Percentiles rank a stretch among this genome's conserved stretches.
Evolutionary conservation across 176 grass and related monocot genomes (phyloP).

Genomic region (Cenchrus americanus): DNA sequence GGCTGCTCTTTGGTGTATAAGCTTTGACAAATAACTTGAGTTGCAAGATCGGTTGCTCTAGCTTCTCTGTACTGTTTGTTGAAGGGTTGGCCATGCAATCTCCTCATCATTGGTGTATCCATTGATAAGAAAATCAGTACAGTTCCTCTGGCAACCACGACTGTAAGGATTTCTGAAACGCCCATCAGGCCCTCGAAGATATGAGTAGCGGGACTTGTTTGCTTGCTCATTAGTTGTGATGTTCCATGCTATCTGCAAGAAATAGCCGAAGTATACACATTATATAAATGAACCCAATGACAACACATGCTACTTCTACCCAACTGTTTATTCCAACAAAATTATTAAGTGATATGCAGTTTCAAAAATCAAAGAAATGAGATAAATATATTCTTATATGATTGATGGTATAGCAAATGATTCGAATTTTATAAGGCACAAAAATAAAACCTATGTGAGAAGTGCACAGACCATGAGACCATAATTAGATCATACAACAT

Average conservation of each 20-base stretch:
- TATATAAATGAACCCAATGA: conserved; percentile 12
- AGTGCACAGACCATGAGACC: conserved; percentile 16
- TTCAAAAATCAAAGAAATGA: neutral
- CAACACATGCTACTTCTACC: neutral
- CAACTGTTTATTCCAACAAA: neutral
- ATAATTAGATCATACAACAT: conserved; percentile 30
- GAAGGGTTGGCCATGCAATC: conserved; percentile 86
- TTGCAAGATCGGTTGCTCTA: conserved; percentile 1
- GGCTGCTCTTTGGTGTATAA: neutral
- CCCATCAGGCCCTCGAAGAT: conserved; percentile 80
- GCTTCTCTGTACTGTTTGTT: conserved; percentile 53
- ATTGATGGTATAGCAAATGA: neutral
- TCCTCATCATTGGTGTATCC: conserved; percentile 78
- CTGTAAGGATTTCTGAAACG: conserved; percentile 92
- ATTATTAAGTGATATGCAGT: neutral
- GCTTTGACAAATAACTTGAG: neutral
- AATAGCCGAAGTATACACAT: conserved; percentile 12
- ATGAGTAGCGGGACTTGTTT: conserved; percentile 74
- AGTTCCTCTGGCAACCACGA: conserved; percentile 71
- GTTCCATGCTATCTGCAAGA: conserved; percentile 77
- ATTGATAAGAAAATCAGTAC: conserved; percentile 69
- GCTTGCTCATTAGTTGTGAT: conserved; percentile 87
- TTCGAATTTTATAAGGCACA: neutral
- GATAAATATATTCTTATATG: neutral
- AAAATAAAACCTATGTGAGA: conserved; percentile 16